Percentiles rank a stretch among this genome's conserved stretches.
phyloP scores from a whole-genome alignment of 768 basidiomycete species.

The Sistotremastrum suecicum region DNA sequence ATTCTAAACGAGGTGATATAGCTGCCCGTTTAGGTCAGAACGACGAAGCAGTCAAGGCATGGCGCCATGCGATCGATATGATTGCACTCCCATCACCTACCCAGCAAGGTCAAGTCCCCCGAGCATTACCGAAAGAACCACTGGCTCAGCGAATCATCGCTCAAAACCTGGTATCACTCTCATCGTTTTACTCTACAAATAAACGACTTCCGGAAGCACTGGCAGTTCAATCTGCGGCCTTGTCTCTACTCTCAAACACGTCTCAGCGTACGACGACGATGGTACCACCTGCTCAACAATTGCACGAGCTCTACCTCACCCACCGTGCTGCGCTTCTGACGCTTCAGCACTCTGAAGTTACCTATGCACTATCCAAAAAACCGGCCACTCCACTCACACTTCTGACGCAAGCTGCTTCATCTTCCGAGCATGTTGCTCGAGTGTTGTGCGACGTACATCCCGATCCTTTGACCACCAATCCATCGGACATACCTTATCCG shows the following conservation, averaged over 20 bases:
- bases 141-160: slow-evolving; percentile 44
- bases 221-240: slow-evolving; percentile 23
- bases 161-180: slow-evolving; percentile 53
- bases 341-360: slow-evolving; percentile 61
- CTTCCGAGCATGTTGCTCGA: slow-evolving; percentile 50
- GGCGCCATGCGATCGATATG: too few species aligned
- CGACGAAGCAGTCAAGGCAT: neutral
- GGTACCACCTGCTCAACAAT: slow-evolving; percentile 38
- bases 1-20: too few species aligned
- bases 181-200: slow-evolving; percentile 51
- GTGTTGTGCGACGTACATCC: slow-evolving; percentile 32
- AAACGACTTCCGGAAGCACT: slow-evolving; percentile 42
- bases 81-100: too few species aligned
- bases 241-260: neutral
- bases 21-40: too few species aligned
- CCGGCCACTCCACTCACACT: slow-evolving; percentile 35
- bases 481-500: slow-evolving; percentile 20
- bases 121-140: neutral
- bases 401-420: slow-evolving; percentile 47
- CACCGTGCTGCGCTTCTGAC: slow-evolving; percentile 65
- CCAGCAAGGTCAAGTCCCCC: too few species aligned
- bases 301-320: slow-evolving; percentile 53
- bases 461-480: slow-evolving; percentile 20
- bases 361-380: slow-evolving; percentile 33
- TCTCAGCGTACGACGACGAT: slow-evolving; percentile 9